phyloP scores from a whole-genome alignment of 2,329 filamentous ascomycete genomes.

The Venturia nashicola region DNA sequence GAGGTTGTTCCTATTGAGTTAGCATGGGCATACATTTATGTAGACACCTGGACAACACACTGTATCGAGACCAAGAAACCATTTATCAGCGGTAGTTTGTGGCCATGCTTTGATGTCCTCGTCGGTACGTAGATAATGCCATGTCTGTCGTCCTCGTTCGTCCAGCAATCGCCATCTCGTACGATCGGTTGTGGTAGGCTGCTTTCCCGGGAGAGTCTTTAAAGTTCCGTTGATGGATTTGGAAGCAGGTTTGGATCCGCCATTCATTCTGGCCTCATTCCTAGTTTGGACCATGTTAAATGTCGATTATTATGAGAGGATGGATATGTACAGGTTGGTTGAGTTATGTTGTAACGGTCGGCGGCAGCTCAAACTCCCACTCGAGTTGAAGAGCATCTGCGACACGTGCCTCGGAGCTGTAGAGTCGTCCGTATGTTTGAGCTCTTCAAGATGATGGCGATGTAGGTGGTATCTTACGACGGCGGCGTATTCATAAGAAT shows the following conservation, averaged over 20 bases:
- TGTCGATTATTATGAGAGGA: neutral
- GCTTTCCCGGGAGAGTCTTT: constrained; percentile 21
- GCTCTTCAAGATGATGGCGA: neutral
- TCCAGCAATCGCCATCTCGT: constrained; percentile 75
- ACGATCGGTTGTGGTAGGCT: constrained; percentile 49
- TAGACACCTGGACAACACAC: constrained; percentile 34
- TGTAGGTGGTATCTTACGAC: neutral
- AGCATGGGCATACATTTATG: neutral
- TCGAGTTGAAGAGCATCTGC: neutral
- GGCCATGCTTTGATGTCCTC: constrained; percentile 66
- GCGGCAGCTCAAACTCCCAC: neutral
- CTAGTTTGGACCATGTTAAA: neutral
- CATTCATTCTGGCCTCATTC: neutral
- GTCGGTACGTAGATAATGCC: constrained; percentile 75
- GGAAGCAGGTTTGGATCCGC: neutral
- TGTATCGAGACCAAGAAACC: constrained; percentile 66
- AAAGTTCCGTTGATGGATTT: neutral
- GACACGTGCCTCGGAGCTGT: neutral
- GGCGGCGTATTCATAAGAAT: no score
- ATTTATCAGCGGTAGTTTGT: constrained; percentile 80
- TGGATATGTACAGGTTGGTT: neutral
- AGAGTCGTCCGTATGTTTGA: neutral
- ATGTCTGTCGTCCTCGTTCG: constrained; percentile 76
- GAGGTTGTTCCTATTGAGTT: constrained; percentile 52
- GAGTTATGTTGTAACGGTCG: neutral